Percentiles rank a stretch among this genome's conserved stretches.
phyloP scores from a whole-genome alignment of 2,329 filamentous ascomycete species.

The Sporothrix brunneoviolacea region DNA sequence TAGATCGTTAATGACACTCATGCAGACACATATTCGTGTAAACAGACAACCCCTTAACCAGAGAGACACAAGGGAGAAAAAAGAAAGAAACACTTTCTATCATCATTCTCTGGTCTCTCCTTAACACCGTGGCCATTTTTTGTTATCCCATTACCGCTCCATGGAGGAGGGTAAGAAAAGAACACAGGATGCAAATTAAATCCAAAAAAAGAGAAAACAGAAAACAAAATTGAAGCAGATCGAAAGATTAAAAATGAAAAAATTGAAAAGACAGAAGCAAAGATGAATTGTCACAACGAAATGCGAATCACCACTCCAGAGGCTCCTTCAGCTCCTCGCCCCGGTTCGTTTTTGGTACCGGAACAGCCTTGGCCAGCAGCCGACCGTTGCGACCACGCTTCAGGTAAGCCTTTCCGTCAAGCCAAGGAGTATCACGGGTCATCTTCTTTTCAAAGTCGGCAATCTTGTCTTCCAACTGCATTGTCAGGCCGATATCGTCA shows the following conservation, averaged over 20 bases:
- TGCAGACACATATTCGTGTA: too few species aligned
- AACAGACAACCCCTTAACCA: too few species aligned
- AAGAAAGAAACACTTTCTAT: neutral
- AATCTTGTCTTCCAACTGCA: conserved; percentile 89
- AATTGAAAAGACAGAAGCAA: neutral
- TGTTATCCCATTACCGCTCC: neutral
- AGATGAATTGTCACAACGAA: neutral
- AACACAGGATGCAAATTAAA: too few species aligned
- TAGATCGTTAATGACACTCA: too few species aligned
- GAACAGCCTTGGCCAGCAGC: conserved; percentile 52
- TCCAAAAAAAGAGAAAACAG: neutral
- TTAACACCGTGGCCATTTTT: neutral
- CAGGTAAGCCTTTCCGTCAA: conserved; percentile 81
- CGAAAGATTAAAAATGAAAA: neutral
- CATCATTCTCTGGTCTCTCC: neutral
- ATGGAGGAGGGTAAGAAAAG: too few species aligned
- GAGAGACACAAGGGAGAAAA: neutral
- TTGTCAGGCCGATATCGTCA: conserved; percentile 91
- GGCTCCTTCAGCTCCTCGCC: conserved; percentile 80
- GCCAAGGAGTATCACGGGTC: conserved; percentile 75
- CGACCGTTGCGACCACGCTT: conserved; percentile 48
- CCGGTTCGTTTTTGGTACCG: conserved; percentile 82
- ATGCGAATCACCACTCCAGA: conserved; percentile 68
- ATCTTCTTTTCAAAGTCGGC: conserved; percentile 71
- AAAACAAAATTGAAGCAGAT: neutral